Percentiles rank a stretch among this genome's conserved stretches.
phyloP scores from a whole-genome alignment of 2,329 filamentous ascomycete species.

The Aspergillus ochraceus region DNA sequence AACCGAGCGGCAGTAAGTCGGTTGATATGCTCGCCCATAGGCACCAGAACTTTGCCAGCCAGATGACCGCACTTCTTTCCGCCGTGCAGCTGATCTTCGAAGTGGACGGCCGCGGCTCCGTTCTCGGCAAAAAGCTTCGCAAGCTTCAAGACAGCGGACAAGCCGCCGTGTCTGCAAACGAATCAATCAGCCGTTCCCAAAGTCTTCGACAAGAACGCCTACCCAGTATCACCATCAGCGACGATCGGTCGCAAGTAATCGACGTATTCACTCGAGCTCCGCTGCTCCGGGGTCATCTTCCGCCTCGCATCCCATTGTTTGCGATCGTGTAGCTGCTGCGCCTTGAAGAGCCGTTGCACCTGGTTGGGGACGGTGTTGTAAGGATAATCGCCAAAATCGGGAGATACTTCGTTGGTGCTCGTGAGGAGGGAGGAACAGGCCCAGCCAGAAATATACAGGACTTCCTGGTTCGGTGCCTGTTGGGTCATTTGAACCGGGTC shows the following conservation, averaged over 20 bases:
- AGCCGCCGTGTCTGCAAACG: constrained; percentile 70
- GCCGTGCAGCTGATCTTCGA: constrained; percentile 96
- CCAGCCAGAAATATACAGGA: constrained; percentile 96
- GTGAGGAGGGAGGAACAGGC: constrained; percentile 93
- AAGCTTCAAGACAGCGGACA: constrained; percentile 90
- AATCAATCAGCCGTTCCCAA: constrained; percentile 4
- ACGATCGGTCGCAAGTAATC: constrained; percentile 95
- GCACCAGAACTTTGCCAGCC: constrained; percentile 93
- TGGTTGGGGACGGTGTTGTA: constrained; percentile 99
- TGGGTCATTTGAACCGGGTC: constrained; percentile 99
- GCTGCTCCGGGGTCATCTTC: constrained; percentile 72
- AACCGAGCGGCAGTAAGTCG: constrained; percentile 87
- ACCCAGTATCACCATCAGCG: constrained; percentile 90
- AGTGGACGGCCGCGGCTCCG: constrained; percentile 92
- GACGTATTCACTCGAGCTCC: constrained; percentile 74
- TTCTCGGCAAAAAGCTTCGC: constrained; percentile 98
- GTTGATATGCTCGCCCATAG: constrained; percentile 94
- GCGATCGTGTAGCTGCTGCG: constrained; percentile 93
- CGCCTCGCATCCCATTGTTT: constrained; percentile 88
- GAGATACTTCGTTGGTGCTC: constrained; percentile 92
- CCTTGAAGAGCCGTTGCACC: constrained; percentile 93
- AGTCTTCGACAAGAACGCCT: constrained; percentile 13
- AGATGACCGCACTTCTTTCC: constrained; percentile 98
- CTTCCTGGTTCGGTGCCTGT: constrained; percentile 92
- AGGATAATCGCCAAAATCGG: constrained; percentile 97